These are phyloP conservation scores for Phaeophleospora eucalypticola DNA, from an alignment of 2,329 filamentous ascomycete genomes.

Conservation along the genomic window DNA sequence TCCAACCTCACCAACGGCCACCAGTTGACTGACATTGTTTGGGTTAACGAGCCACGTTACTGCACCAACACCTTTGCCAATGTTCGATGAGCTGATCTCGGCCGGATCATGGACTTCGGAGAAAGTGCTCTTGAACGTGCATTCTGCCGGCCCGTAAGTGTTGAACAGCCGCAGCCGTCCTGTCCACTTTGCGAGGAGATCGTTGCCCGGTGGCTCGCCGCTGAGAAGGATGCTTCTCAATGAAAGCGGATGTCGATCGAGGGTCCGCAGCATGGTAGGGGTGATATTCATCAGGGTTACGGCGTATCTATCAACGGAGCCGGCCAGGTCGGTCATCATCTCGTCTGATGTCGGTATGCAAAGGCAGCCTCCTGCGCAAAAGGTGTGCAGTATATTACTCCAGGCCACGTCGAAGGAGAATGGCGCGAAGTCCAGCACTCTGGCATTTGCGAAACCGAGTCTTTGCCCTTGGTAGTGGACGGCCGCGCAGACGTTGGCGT, in stretches of 20 bases:
- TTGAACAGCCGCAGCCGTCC: conserved; percentile 33
- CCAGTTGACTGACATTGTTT: conserved; percentile 43
- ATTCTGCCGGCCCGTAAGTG: conserved; percentile 43
- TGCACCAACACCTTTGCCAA: conserved; percentile 2
- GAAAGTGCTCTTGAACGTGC: not conserved
- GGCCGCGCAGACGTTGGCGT: conserved; percentile 10
- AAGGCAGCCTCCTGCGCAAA: conserved; percentile 8
- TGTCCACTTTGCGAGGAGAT: not conserved
- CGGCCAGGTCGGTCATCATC: conserved; percentile 6
- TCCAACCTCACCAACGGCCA: conserved; percentile 51
- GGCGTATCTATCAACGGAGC: conserved; percentile 4
- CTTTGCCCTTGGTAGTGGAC: conserved; percentile 4
- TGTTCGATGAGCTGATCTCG: not conserved
- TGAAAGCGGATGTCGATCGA: conserved; percentile 31
- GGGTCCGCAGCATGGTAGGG: conserved; percentile 49
- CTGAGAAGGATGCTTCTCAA: not conserved
- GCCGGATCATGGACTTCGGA: not conserved
- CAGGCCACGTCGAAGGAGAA: conserved; percentile 25
- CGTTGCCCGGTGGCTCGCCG: too few species aligned
- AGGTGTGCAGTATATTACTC: conserved; percentile 20
- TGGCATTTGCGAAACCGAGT: conserved; percentile 9
- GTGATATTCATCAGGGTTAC: conserved; percentile 50
- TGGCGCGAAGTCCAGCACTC: conserved; percentile 23
- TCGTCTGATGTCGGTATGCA: not conserved
- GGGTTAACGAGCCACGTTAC: conserved; percentile 12